Conservation (phyloP, 345 rosid genomes). For the Eucalyptus sp. region DNA sequence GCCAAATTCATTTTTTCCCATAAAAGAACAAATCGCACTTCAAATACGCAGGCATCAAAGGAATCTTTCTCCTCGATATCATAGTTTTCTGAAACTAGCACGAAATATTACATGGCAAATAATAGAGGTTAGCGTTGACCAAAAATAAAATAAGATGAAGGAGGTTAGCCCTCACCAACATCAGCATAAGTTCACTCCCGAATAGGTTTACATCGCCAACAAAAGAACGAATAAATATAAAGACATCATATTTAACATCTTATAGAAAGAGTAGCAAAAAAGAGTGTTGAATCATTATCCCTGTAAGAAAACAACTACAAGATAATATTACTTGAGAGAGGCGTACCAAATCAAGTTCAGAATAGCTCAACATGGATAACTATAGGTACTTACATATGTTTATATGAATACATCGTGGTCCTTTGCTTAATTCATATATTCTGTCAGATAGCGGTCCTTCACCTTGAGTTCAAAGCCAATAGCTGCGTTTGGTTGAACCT, state of each 20-base stretch:
- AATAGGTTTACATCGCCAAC: background rate
- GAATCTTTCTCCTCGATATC: background rate
- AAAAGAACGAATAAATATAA: background rate
- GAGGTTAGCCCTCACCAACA: background rate
- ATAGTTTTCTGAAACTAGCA: background rate
- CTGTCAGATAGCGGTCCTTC: background rate
- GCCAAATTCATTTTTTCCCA: background rate
- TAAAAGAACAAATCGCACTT: background rate
- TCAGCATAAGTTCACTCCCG: background rate
- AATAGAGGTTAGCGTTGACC: background rate
- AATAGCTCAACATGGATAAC: background rate
- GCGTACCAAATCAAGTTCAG: background rate
- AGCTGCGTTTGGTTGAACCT: background rate
- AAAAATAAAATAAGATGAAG: background rate
- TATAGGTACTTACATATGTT: background rate
- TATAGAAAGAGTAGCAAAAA: background rate
- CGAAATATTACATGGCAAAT: background rate
- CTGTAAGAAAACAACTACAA: background rate
- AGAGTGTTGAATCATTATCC: background rate
- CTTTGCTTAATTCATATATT: background rate
- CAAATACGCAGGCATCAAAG: background rate
- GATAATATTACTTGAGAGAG: background rate
- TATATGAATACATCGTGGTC: background rate
- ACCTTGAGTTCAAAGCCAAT: background rate
- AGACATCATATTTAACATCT: background rate